These are phyloP conservation scores for Boletus rubroflammeus DNA, from an alignment of 768 basidiomycete genomes.

Conservation along the genomic window DNA sequence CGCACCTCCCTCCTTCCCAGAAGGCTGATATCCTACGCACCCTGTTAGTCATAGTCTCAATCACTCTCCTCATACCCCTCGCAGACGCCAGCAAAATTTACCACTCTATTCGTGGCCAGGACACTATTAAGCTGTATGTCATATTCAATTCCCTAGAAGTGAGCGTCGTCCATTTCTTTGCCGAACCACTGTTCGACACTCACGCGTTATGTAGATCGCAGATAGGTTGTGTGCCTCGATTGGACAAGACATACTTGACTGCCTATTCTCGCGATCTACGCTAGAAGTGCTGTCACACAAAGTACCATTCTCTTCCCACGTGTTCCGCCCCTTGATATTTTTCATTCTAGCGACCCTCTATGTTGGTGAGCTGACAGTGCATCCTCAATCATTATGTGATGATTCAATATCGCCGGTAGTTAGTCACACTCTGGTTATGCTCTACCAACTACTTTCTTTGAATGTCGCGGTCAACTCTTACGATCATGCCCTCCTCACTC, in stretches of 20 bases:
- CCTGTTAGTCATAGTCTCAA: constrained; percentile 69
- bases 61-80: constrained; percentile 70
- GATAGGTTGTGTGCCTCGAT: constrained; percentile 94
- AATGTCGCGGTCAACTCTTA: constrained; percentile 99
- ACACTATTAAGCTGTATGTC: constrained; percentile 98
- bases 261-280: constrained; percentile 90
- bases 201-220: constrained; percentile 63
- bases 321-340: constrained; percentile 77
- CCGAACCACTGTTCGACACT: not conserved
- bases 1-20: constrained; percentile 75
- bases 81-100: constrained; percentile 98
- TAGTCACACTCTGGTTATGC: constrained; percentile 87
- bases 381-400: not conserved
- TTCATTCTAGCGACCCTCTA: constrained; percentile 81
- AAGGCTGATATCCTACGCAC: constrained; percentile 90
- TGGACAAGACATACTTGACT: constrained; percentile 96
- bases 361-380: constrained; percentile 52
- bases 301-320: constrained; percentile 56
- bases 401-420: constrained; percentile 42
- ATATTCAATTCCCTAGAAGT: constrained; percentile 99
- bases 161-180: constrained; percentile 24
- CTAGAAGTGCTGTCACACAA: constrained; percentile 68
- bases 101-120: constrained; percentile 95
- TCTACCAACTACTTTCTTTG: constrained; percentile 90
- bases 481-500: constrained; percentile 89